These are phyloP conservation scores for Talaromyces verruculosus DNA, from an alignment of 2,329 filamentous ascomycete genomes.

Conservation along the genomic window DNA sequence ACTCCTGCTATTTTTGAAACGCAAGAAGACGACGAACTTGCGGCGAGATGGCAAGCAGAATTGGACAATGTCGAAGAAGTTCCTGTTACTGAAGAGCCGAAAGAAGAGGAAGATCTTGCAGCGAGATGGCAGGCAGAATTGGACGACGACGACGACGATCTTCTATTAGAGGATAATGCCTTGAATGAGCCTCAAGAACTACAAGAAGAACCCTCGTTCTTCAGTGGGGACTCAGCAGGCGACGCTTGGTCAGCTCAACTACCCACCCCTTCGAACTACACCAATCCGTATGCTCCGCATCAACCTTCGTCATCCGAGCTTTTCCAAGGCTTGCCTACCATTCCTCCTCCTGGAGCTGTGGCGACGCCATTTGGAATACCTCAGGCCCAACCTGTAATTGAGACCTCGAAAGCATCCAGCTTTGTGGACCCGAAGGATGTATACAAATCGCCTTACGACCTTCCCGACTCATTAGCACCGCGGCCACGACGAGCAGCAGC, in stretches of 20 bases:
- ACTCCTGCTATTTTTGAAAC: conserved; percentile 28
- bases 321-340: conserved; percentile 37
- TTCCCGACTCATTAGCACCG: conserved; percentile 76
- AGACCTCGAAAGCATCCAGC: conserved; percentile 63
- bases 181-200: conserved; percentile 27
- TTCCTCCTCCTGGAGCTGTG: conserved; percentile 24
- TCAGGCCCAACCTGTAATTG: conserved; percentile 10
- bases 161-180: conserved; percentile 68
- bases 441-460: conserved; percentile 91
- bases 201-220: conserved; percentile 28
- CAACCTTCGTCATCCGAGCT: conserved; percentile 52
- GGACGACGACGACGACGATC: conserved; percentile 78
- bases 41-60: conserved; percentile 80
- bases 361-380: conserved; percentile 10
- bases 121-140: conserved; percentile 83
- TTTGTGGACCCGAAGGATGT: conserved; percentile 91
- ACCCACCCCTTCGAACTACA: conserved; percentile 25
- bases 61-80: conserved; percentile 50
- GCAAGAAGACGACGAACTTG: conserved; percentile 63
- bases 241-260: conserved; percentile 24
- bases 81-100: neutral
- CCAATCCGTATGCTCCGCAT: conserved; percentile 53
- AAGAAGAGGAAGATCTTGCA: conserved; percentile 66
- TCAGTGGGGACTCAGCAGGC: conserved; percentile 19
- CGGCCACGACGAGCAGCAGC: conserved; percentile 62